Evolutionary conservation across 257 asterid genomes (phyloP).

Genomic region (Eustoma russellianum): DNA sequence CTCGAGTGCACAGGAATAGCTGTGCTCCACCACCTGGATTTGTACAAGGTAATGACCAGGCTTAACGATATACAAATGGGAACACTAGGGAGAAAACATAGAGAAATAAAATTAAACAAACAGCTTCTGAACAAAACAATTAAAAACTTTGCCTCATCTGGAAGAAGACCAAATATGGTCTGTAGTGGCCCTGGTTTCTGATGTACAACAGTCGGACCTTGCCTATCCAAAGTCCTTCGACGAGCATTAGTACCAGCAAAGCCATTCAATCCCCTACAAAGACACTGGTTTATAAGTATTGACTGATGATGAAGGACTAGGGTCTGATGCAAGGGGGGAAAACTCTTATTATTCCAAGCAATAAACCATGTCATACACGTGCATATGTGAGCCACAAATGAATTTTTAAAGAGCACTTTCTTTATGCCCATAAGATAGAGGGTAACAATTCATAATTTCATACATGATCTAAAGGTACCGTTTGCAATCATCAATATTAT

Average conservation of each 20-base stretch:
- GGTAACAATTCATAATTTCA: too few relatives aligned
- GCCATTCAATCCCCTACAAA: slow-evolving; percentile 54
- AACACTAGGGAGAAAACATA: slow-evolving; percentile 3
- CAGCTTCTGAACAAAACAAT: too few relatives aligned
- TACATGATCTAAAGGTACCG: too few relatives aligned
- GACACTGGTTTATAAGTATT: not conserved
- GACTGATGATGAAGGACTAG: too few relatives aligned
- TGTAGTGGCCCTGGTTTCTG: slow-evolving; percentile 90
- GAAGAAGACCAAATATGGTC: slow-evolving; percentile 67
- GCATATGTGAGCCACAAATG: too few relatives aligned
- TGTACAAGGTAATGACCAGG: slow-evolving; percentile 3
- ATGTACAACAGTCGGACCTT: slow-evolving; percentile 53
- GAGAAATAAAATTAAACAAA: not conserved
- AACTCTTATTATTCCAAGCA: too few relatives aligned
- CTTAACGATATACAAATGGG: not conserved
- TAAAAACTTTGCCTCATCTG: slow-evolving; percentile 61
- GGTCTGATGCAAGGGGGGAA: too few relatives aligned
- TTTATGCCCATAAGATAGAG: too few relatives aligned
- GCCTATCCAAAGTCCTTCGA: slow-evolving; percentile 37
- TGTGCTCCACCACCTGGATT: slow-evolving; percentile 76
- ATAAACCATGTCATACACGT: too few relatives aligned
- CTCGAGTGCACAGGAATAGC: slow-evolving; percentile 95
- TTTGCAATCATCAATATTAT: too few relatives aligned
- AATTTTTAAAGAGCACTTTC: too few relatives aligned
- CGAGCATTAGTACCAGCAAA: slow-evolving; percentile 39